Percentiles rank a stretch among this genome's conserved stretches.
These are phyloP conservation scores for Backusella australiensis DNA, from an alignment of 192 early-diverging fungal genomes.

Conservation along the genomic window DNA sequence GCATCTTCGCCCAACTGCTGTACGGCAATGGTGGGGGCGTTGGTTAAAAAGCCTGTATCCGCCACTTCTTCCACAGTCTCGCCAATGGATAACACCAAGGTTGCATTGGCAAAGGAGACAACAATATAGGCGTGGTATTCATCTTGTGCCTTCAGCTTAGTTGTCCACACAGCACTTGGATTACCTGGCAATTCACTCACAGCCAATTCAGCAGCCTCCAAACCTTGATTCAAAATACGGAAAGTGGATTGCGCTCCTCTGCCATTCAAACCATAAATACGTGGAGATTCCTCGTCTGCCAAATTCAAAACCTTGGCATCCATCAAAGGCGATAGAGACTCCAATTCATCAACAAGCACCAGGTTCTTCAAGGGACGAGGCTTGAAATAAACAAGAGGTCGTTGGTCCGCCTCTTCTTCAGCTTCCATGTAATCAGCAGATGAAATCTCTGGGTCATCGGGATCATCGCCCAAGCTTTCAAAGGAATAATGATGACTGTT, in stretches of 20 bases:
- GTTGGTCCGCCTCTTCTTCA: slow-evolving; percentile 45
- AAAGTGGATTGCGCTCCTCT: slow-evolving; percentile 78
- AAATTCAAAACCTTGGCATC: slow-evolving; percentile 87
- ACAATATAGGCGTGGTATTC: slow-evolving; percentile 83
- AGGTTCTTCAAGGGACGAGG: slow-evolving; percentile 82
- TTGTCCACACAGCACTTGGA: slow-evolving; percentile 90
- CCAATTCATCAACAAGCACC: slow-evolving; percentile 88
- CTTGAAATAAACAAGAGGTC: slow-evolving; percentile 58
- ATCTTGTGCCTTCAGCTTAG: slow-evolving; percentile 46
- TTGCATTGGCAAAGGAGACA: slow-evolving; percentile 91
- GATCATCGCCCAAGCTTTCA: slow-evolving; percentile 90
- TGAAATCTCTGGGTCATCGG: slow-evolving; percentile 77
- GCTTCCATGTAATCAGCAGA: slow-evolving; percentile 63
- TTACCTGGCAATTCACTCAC: slow-evolving; percentile 91
- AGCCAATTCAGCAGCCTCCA: slow-evolving; percentile 91
- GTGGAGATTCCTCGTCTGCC: slow-evolving; percentile 88
- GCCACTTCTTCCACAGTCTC: slow-evolving; percentile 91
- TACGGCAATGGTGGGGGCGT: slow-evolving; percentile 82
- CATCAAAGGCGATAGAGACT: slow-evolving; percentile 78
- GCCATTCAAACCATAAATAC: slow-evolving; percentile 90
- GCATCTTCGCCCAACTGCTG: slow-evolving; percentile 85
- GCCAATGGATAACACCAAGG: slow-evolving; percentile 88
- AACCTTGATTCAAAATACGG: slow-evolving; percentile 86
- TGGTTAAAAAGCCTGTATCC: slow-evolving; percentile 84
- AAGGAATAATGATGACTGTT: slow-evolving; percentile 86